Evolutionary conservation across 495 filamentous ascomycete species (phyloP), one percentile per base, ranked within the genome.

Genomic region (Chaetomidium leptoderma): DNA sequence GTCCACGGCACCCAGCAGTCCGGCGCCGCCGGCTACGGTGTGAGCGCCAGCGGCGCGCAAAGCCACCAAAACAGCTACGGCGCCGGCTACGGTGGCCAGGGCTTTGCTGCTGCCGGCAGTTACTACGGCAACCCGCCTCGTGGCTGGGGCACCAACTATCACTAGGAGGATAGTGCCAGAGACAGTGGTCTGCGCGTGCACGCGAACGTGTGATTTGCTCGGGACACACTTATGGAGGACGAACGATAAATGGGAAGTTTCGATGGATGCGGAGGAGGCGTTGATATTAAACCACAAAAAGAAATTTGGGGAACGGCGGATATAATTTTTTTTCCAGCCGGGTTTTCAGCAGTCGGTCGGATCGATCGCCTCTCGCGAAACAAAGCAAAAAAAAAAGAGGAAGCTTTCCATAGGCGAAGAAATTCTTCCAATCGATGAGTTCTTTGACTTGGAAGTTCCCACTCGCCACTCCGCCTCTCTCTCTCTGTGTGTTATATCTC

Each of bases 61-160:
- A 81, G 78, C 54, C 88, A 90, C 58, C 88, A 90, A 59, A 74
- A 71, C 59, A 78, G 72, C 66, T 76, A 75, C 33, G 77, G 77
- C 30, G 53, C 53, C 24, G 80, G 78, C 58, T 85, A 85, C 63
- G 80, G 81, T 27, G 80, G 78, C 61, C 78, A 81, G 46, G 78
- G 77, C 49, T 79, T 80, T 43, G 69, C 67, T 43, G 69, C 67
- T 33, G 77, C 40, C 10, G 40, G 72, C 56, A 74, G 64, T 61
- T 79, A 77, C 66, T 84, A 84, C 60, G 80, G 79, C 39, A 78
- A 74, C 54, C 70, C 72, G 35, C 74, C 73, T 42, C 76, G 75
- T 39, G 81, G 81, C 51, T 90, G 86, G 84, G 86, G 84, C 62
- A 83, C 81, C 68, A 89, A 89, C 75, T 90, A 91, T 68, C 73